These are phyloP conservation scores for Miscanthus lutarioriparius DNA, from an alignment of 176 grass and related monocot genomes.

Conservation along the genomic window DNA sequence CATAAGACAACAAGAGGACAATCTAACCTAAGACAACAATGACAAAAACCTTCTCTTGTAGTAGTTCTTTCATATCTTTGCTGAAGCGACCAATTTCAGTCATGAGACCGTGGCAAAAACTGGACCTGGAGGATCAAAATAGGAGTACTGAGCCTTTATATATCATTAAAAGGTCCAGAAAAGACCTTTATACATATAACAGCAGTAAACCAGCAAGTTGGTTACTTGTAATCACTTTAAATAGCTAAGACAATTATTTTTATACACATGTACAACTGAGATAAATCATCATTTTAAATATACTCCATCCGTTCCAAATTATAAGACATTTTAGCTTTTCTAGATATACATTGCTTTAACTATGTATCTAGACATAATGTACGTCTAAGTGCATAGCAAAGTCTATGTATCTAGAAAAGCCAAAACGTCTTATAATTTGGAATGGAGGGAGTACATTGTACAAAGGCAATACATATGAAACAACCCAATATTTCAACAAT, in stretches of 20 bases:
- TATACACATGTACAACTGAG: neutral
- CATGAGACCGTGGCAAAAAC: constrained; percentile 49
- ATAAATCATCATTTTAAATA: constrained; percentile 4
- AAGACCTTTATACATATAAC: constrained; percentile 5
- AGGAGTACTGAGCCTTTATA: neutral
- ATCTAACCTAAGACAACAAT: constrained; percentile 75
- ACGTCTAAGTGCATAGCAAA: neutral
- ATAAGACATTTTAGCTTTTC: neutral
- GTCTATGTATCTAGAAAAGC: neutral
- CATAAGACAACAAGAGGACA: neutral
- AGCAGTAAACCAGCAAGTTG: neutral
- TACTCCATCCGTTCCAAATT: neutral
- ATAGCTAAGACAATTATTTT: constrained; percentile 1
- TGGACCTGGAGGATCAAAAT: constrained; percentile 55
- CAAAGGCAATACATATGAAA: constrained; percentile 7
- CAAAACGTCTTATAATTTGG: neutral
- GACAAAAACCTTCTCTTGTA: constrained; percentile 76
- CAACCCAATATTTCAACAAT: neutral
- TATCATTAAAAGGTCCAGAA: neutral
- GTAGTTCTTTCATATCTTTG: constrained; percentile 83
- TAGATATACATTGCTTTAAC: neutral
- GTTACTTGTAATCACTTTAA: neutral
- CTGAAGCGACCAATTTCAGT: constrained; percentile 62
- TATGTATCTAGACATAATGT: neutral
- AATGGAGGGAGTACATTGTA: neutral